These are phyloP conservation scores for Aspergillus caelatus DNA, from an alignment of 2,329 filamentous ascomycete genomes.

Conservation along the genomic window DNA sequence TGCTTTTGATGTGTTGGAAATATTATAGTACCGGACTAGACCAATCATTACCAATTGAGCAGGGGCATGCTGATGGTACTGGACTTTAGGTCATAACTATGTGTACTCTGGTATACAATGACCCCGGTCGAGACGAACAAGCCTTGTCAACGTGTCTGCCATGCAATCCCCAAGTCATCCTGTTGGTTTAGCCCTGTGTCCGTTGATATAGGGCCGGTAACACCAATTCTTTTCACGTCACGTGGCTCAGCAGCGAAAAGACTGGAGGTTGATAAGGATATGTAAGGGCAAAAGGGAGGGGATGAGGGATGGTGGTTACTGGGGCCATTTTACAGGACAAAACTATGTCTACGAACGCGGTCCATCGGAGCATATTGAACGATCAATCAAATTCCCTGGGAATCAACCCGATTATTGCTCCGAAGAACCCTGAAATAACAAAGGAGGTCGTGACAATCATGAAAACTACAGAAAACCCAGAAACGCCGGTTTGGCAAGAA, in stretches of 20 bases:
- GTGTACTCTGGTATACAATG: too few species aligned
- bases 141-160: neutral
- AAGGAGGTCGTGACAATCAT: slow-evolving; percentile 26
- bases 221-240: neutral
- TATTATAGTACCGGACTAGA: neutral
- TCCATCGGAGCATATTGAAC: slow-evolving; percentile 30
- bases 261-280: neutral
- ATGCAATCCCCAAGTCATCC: neutral
- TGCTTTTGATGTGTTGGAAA: neutral
- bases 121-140: too few species aligned
- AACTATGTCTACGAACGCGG: slow-evolving; percentile 10
- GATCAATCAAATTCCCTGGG: slow-evolving; percentile 17
- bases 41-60: neutral
- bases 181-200: neutral
- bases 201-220: neutral
- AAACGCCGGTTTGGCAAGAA: slow-evolving; percentile 27
- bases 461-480: slow-evolving; percentile 28
- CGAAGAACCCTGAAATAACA: slow-evolving; percentile 25
- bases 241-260: neutral
- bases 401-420: slow-evolving; percentile 29
- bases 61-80: neutral
- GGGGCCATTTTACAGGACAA: neutral
- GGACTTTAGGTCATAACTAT: too few species aligned
- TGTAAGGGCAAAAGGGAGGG: too few species aligned
- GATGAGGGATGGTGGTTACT: neutral